Evolutionary conservation across 208 protist genomes (phyloP), one percentile per base, ranked within the genome.

Genomic region (Leishmania gerbilli): DNA sequence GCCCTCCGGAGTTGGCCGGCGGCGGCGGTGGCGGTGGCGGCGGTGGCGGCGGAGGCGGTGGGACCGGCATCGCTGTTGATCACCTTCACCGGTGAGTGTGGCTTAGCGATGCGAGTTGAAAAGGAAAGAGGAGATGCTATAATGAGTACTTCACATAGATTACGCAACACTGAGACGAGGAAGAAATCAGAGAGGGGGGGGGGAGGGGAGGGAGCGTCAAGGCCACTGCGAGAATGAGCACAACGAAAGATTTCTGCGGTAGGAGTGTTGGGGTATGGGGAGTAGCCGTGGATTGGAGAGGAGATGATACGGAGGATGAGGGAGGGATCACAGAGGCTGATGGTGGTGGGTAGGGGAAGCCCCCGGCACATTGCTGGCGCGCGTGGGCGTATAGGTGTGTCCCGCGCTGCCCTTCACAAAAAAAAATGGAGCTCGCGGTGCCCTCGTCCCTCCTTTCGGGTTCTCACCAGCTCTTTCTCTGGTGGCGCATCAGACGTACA

Each of bases 1-100:
- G 34, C 1, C 64, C 64, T 3, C 40, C 75, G n/a, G 69, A 27
- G 17, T 74, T 78, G 7, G 74, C 62, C 37, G 71, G 64, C n/a
- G 78, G 74, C 49, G 77, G 77, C 21, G 81, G 74, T 17, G 78
- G 74, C 49, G 77, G 77, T 15, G 81, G 74, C 17, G 86, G 84
- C 1, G 82, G 77, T 2, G 83, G 72, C 1, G 81, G 67, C 13
- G 74, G 82, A 51, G 78, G 83, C 24, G 80, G 82, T 56, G 83
- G 80, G 11, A 11, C 31, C 42, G 68, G 21, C 68, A 74, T 74
- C 6, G 21, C n/a, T 74, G 37, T 53, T 49, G 27, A 71, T 4
- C 11, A 34, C 11, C 68, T 49, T 51, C 42, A 74, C 42, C 7
- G 6, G 9, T 34, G 45, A 42, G 58, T 60, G 51, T 37, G 21